Base-by-base conservation (phyloP, 2,329 filamentous ascomycete genomes). In the Cladosporium sphaerospermum region DNA sequence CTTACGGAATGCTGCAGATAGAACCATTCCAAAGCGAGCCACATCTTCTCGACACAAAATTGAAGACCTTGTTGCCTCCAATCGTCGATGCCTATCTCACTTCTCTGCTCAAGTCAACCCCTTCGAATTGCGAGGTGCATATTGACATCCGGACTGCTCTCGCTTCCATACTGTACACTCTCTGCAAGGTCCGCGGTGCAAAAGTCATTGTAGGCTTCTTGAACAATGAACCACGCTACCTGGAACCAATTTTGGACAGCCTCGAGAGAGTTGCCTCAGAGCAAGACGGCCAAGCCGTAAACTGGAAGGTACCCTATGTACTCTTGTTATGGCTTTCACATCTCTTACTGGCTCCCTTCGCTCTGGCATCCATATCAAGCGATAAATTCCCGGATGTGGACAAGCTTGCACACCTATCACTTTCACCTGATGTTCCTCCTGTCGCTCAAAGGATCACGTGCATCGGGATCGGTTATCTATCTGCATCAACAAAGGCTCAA, bases 21-120 rank as follows among this genome's bases (percentile, higher is more conserved):
- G 90, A 96, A 61, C 84, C 87, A 2, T 99, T 97, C 62, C 92
- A 97, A 76, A 91, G 96, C 75, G 85, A 95, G 59, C 93, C 93
- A 14, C 93, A 99, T 68, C 79, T 97, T 37, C 80, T 99, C 23
- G 93, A 99, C 71, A 82, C 89, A 9, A 81, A 92, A 68, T 78
- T 99, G 40, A 83, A 86, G 47, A 78, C 73, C 58, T 83, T 95
- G 69, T 76, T 97, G 46, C 85, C 88, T 19, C 74, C 81, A 39
- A 76, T 97, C 34, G 83, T 89, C 23, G 79, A 85, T 63, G 85
- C 88, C 14, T 95, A 92, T 63, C 73, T 96, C 16, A 80, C 82
- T 51, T 83, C 82, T 62, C 72, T 90, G 8, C 73, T 39, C n/a
- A 36, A 42, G 6, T n/a, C 32, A 75, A 52, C 28, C 36, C 5